A percentile compares a stretch with the other conserved stretches of the same genome.
phyloP scores from a whole-genome alignment of 108 stramenopile species.

The Conticribra weissflogii region DNA sequence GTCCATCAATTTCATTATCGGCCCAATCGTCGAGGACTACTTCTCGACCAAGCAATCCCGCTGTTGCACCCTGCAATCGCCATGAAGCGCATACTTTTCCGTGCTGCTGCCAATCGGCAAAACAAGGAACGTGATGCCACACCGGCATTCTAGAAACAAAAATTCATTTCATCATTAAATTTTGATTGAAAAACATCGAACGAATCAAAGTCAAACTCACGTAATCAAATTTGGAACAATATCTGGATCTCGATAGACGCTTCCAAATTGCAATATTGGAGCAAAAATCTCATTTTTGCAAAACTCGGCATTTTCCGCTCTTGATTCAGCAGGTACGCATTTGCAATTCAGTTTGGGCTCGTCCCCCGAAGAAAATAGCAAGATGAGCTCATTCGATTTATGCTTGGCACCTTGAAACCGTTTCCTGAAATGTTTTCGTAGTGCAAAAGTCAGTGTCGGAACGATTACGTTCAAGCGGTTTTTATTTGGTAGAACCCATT shows the following conservation, averaged over 20 bases:
- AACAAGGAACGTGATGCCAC: not conserved
- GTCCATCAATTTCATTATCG: not conserved
- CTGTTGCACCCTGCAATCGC: not conserved
- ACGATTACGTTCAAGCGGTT: not conserved
- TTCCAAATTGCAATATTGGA: slow-evolving; percentile 7
- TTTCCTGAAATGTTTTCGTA: not conserved
- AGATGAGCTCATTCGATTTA: not conserved
- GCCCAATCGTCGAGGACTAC: not conserved
- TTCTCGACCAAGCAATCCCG: slow-evolving; percentile 1
- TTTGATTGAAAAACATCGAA: no score
- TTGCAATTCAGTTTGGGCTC: not conserved
- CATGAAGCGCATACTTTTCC: not conserved
- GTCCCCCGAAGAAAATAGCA: not conserved
- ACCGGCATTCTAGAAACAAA: no score
- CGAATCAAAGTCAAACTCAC: no score
- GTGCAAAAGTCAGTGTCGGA: not conserved
- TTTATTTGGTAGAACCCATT: not conserved
- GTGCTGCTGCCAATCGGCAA: not conserved
- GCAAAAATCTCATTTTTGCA: not conserved
- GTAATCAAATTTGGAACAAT: not conserved
- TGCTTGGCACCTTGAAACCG: not conserved
- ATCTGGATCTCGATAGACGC: not conserved
- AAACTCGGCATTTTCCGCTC: not conserved
- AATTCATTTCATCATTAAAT: no score
- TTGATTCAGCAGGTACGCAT: not conserved